These are phyloP conservation scores for Lentinula raphanica DNA, from an alignment of 768 basidiomycete genomes.

Conservation along the genomic window DNA sequence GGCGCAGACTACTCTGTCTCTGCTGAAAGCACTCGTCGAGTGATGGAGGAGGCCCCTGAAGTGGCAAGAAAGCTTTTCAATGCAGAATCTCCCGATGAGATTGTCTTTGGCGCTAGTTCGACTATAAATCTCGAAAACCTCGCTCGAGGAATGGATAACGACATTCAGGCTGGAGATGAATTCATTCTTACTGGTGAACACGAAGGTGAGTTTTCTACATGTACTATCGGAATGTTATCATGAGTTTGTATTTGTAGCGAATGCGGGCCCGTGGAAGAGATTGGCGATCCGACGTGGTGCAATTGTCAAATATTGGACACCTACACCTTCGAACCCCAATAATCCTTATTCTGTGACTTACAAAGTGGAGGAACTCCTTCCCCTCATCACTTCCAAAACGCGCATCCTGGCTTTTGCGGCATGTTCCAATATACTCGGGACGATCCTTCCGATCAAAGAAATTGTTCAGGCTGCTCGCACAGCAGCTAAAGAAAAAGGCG, in stretches of 20 bases:
- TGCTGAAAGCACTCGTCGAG: conserved; percentile 40
- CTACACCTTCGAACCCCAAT: conserved; percentile 37
- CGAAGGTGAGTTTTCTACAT: conserved; percentile 45
- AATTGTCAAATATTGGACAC: conserved; percentile 54
- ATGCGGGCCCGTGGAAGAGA: conserved; percentile 72
- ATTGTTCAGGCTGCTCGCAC: conserved; percentile 46
- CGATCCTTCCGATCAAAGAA: conserved; percentile 55
- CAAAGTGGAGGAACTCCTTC: conserved; percentile 49
- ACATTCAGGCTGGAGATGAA: conserved; percentile 58
- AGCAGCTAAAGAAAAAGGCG: conserved; percentile 47
- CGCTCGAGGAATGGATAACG: conserved; percentile 51
- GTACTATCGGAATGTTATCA: neutral
- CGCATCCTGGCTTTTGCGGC: conserved; percentile 71
- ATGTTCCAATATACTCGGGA: conserved; percentile 73
- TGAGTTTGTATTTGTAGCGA: conserved; percentile 40
- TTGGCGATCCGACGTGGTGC: conserved; percentile 56
- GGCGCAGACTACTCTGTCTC: conserved; percentile 67
- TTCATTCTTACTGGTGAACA: conserved; percentile 78
- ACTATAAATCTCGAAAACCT: conserved; percentile 69
- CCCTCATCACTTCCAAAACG: conserved; percentile 59
- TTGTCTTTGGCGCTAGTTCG: conserved; percentile 63
- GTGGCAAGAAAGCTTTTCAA: conserved; percentile 59
- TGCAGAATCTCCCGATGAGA: conserved; percentile 54
- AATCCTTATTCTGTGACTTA: conserved; percentile 67
- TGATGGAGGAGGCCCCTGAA: conserved; percentile 43